Evolutionary conservation across 768 basidiomycete genomes (phyloP).

Genomic region (Russula sp.): DNA sequence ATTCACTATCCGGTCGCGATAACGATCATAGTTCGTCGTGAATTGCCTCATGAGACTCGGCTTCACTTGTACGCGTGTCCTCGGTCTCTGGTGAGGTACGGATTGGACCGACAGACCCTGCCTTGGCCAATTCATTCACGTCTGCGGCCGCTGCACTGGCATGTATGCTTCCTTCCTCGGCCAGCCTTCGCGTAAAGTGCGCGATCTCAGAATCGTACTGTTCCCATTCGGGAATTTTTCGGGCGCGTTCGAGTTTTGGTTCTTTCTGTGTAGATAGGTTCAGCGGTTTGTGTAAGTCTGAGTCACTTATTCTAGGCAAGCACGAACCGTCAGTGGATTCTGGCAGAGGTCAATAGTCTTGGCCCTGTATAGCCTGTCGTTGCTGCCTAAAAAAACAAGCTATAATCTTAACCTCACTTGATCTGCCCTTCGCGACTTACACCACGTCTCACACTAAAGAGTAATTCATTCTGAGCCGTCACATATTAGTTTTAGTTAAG

Average conservation of each 20-base stretch:
- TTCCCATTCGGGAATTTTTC: slow-evolving; percentile 98
- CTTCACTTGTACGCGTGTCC: not conserved
- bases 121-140: slow-evolving; percentile 61
- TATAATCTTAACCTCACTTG: slow-evolving; percentile 1
- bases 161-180: slow-evolving; percentile 65
- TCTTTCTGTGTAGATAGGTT: slow-evolving; percentile 69
- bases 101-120: slow-evolving; percentile 35
- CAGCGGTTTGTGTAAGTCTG: not conserved
- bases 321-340: slow-evolving; percentile 85
- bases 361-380: slow-evolving; percentile 72
- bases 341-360: slow-evolving; percentile 96
- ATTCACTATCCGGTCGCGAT: not conserved
- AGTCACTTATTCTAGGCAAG: not conserved
- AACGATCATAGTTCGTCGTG: slow-evolving; percentile 20
- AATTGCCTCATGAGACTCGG: not conserved
- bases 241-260: slow-evolving; percentile 88
- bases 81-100: not conserved
- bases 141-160: slow-evolving; percentile 67
- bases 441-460: slow-evolving; percentile 94
- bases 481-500: slow-evolving; percentile 1
- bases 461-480: not conserved
- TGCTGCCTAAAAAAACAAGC: slow-evolving; percentile 55
- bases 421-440: slow-evolving; percentile 44
- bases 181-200: slow-evolving; percentile 68
- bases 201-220: slow-evolving; percentile 91